Evolutionary conservation across 2,329 filamentous ascomycete species (phyloP), one percentile per base, ranked within the genome.

Genomic region (Neofusicoccum sp.): DNA sequence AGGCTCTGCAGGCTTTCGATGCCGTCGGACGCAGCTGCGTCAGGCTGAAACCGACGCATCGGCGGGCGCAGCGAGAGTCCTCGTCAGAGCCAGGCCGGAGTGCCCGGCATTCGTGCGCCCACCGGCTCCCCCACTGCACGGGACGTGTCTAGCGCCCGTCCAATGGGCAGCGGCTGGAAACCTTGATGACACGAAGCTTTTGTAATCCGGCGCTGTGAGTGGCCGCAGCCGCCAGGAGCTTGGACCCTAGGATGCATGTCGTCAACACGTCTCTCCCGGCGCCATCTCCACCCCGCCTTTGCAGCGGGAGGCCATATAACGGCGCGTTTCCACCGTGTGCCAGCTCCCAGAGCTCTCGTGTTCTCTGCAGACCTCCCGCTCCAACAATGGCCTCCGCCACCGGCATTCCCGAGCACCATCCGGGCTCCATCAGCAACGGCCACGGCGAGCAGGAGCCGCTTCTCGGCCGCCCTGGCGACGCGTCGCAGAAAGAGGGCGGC

Each of bases 381-480:
- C 22, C 12, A 36, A 59, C 1, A 34, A 92, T 92, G 89, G 84
- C 89, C 36, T 91, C 88, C 65, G 83, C 87, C 61, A 89, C 88
- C 39, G 87, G 87, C 61, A 84, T 89, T 64, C 88, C 89, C 29
- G 82, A 88, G 68, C 75, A 76, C 45, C 76, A 78, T 66, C 76
- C 78, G 56, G 71, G 67, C 62, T 69, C 66, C 45, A 70, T 69
- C 74, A 45, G n/a, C 31, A 78, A 62, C 72, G 74, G 64, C 69
- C 74, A 72, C 65, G 68, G 70, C 22, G 76, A 76, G 41, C 89
- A 92, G 71, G 83, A 88, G 58, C 91, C 90, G 67, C 80, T 94
- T 60, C 81, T 94, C 36, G 90, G 89, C 60, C 80, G 83, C 56
- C 83, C 87, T 47, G 91, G 91, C 50, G 91, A 93, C 78, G 91